phyloP scores from a whole-genome alignment of 1,139 yeast genomes.

The Sugiyamaella neomexicana region DNA sequence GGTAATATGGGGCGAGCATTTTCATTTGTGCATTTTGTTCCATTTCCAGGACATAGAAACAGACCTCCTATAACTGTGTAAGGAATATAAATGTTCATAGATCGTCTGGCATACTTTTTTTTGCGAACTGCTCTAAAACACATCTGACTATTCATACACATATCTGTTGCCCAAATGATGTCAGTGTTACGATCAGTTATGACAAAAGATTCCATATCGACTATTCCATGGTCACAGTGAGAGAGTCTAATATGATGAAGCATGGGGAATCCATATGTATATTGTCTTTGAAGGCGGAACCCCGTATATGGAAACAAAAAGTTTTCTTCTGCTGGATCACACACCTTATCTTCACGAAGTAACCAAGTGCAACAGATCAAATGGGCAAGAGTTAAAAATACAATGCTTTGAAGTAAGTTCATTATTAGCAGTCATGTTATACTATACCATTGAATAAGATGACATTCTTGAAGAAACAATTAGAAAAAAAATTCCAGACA shows the following conservation, averaged over 20 bases:
- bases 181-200: slow-evolving; percentile 44
- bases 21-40: slow-evolving; percentile 37
- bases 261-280: slow-evolving; percentile 45
- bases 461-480: no score
- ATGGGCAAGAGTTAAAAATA: slow-evolving; percentile 3
- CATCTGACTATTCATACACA: slow-evolving; percentile 47
- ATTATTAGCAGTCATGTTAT: slow-evolving; percentile 2
- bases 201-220: slow-evolving; percentile 48
- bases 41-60: slow-evolving; percentile 52
- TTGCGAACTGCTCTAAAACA: slow-evolving; percentile 67
- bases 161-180: slow-evolving; percentile 54
- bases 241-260: slow-evolving; percentile 52
- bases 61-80: slow-evolving; percentile 66
- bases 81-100: slow-evolving; percentile 55
- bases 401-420: slow-evolving; percentile 7
- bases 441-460: not conserved
- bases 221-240: slow-evolving; percentile 58
- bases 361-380: slow-evolving; percentile 23
- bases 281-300: slow-evolving; percentile 56
- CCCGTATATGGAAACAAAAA: slow-evolving; percentile 56
- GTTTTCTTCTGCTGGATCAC: slow-evolving; percentile 41
- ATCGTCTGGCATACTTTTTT: slow-evolving; percentile 55
- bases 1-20: slow-evolving; percentile 54
- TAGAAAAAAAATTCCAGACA: no score
- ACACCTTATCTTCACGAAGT: slow-evolving; percentile 39